Evolutionary conservation across 225 moss, liverwort and hornwort genomes (phyloP), one percentile per base, ranked within the genome.

Genomic region (Asterella californica): DNA sequence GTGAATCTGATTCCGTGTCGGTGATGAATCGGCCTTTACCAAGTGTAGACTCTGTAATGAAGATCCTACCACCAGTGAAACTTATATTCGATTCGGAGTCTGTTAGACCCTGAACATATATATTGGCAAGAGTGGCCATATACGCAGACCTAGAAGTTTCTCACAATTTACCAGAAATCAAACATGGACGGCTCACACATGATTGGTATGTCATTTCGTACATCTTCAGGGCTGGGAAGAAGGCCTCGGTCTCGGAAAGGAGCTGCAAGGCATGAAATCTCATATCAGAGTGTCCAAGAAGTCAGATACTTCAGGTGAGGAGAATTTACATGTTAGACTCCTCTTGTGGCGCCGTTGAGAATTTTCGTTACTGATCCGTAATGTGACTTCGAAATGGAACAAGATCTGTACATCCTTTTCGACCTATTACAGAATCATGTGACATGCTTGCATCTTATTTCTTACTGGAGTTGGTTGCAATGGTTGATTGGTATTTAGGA

Each of bases 161-260:
- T 47, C 25, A n/a, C n/a, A n/a, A n/a, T n/a, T n/a, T n/a, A n/a
- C n/a, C n/a, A n/a, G n/a, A n/a, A n/a, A n/a, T n/a, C n/a, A n/a
- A n/a, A n/a, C n/a, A n/a, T n/a, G 21, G 21, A 71, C 0, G 5
- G 4, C 49, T 52, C 52, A 78, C 76, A 14, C 38, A 34, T 42
- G 60, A 42, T 42, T 22, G 22, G 0, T 24, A 5, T 38, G 19
- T 19, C 27, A 64, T 24, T 77, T 14, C 9, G 10, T 74, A 32
- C 1, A 21, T 64, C 7, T 34, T n/a, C 81, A 92, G 92, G 97
- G 97, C 14, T 97, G 97, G 97, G 91, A 94, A 74, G 97, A 97
- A 82, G 97, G 97, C 36, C 79, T 74, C 24, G 97, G 94, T 42
- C 91, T 97, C 32, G 97, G 97, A 42, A 97, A 94, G 87, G 80